A percentile compares a stretch with the other conserved stretches of the same genome.
phyloP scores from a whole-genome alignment of 495 filamentous ascomycete species.

The Tuber microsphaerosporum region DNA sequence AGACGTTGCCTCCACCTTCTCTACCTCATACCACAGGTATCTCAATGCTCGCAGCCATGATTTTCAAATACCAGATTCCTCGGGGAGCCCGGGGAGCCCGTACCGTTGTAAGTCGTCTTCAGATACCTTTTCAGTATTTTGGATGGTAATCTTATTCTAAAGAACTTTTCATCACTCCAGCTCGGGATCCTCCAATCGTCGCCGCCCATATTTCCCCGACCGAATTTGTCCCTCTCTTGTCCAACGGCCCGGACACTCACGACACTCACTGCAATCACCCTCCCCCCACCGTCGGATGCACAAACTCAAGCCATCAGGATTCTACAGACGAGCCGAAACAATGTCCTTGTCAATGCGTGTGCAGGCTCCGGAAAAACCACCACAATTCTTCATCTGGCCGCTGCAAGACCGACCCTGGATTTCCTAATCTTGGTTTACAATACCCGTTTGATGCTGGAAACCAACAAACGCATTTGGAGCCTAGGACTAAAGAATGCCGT shows the following conservation, averaged over 20 bases:
- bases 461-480: neutral
- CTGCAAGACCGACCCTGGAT: neutral
- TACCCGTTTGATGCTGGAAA: slow-evolving; percentile 13
- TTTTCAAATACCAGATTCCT: neutral
- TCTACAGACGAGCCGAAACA: neutral
- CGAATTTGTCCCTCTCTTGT: neutral
- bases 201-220: neutral
- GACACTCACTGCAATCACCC: neutral
- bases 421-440: slow-evolving; percentile 27
- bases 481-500: slow-evolving; percentile 12
- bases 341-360: slow-evolving; percentile 16
- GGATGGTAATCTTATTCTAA: neutral
- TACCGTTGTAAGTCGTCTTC: neutral
- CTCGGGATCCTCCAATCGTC: neutral
- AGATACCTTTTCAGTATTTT: neutral
- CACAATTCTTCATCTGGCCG: slow-evolving; percentile 10
- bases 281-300: neutral
- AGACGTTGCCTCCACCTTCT: neutral
- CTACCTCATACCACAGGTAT: neutral
- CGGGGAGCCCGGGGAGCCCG: neutral
- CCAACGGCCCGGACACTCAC: neutral
- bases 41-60: neutral
- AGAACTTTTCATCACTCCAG: neutral
- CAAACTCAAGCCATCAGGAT: neutral
- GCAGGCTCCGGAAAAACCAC: slow-evolving; percentile 28